A percentile compares a stretch with the other conserved stretches of the same genome.
These are phyloP conservation scores for Clonostachys byssicola DNA, from an alignment of 2,329 filamentous ascomycete species.

Conservation along the genomic window DNA sequence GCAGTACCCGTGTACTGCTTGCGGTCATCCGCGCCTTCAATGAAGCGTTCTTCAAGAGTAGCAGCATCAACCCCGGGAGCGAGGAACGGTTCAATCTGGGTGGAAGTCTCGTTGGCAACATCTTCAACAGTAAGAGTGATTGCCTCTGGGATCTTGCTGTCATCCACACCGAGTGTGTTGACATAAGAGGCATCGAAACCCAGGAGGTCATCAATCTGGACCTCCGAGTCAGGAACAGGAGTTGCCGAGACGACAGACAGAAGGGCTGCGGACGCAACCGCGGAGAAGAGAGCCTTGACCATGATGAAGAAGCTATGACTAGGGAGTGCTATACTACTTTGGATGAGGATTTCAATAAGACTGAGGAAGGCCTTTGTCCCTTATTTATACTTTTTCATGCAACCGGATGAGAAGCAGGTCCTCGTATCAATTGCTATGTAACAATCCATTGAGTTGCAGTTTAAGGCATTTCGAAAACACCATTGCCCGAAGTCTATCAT, in stretches of 20 bases:
- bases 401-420: not conserved
- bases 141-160: not conserved
- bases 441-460: no score
- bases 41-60: conserved; percentile 7
- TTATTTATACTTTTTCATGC: not conserved
- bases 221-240: not conserved
- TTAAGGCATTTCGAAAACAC: no score
- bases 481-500: no score
- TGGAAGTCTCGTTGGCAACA: not conserved
- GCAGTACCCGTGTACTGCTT: conserved; percentile 6
- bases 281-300: not conserved
- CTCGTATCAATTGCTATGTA: no score
- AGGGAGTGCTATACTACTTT: not conserved
- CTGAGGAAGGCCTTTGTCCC: not conserved
- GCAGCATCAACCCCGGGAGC: not conserved
- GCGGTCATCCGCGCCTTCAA: conserved; percentile 13
- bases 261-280: not conserved
- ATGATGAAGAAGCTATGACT: not conserved
- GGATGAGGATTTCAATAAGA: not conserved
- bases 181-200: not conserved
- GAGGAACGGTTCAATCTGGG: not conserved
- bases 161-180: not conserved
- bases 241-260: not conserved
- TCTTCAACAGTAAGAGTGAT: not conserved
- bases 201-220: not conserved